Base-by-base conservation (phyloP, 139 green algal genomes). In the Desmodesmus armatus region DNA sequence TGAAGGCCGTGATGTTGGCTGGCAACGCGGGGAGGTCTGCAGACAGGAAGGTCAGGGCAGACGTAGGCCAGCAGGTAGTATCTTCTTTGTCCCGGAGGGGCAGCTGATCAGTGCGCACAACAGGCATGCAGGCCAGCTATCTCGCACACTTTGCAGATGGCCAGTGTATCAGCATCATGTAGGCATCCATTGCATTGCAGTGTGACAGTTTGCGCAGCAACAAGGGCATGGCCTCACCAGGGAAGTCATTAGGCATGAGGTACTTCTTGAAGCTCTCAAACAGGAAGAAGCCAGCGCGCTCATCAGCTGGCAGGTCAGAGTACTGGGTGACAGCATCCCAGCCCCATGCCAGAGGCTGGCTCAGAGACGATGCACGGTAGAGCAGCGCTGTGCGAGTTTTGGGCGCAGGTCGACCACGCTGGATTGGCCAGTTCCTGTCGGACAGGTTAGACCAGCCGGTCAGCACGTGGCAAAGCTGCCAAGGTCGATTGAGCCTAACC, bases 351-450 rank as follows among this genome's bases (percentile, higher is more conserved):
- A 55, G 15, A 5, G 76, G 76, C 33, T 33, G 33, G 25, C 33
- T 29, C 7, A 62, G 35, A 35, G 40, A 27, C 4, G 76, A 39
- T 37, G 23, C 53, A 23, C 29, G 51, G 53, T 83, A 83, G 2
- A 83, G 33, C 6, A 83, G 44, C 2, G 76, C 76, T 4, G 76
- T 73, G 2, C 76, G 51, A 0, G 76, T 83, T 33, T 83, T 83
- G 2, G 76, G 55, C 0, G 76, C 76, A 29, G 76, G 76, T 13
- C 5, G 15, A 0, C 76, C 76, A 3, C 76, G 76, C 33, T 83
- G 76, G 55, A 51, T 53, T n/a, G 76, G 76, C 76, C 76, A 83
- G 76, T 83, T n/a, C n/a, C n/a, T n/a, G n/a, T n/a, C n/a, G n/a
- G n/a, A n/a, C n/a, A n/a, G n/a, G n/a, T n/a, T n/a, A n/a, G n/a